Evolutionary conservation across 371 early-diverging fungal species (phyloP), one percentile per base, ranked within the genome.

Genomic region (Batrachochytrium dendrobatidis): DNA sequence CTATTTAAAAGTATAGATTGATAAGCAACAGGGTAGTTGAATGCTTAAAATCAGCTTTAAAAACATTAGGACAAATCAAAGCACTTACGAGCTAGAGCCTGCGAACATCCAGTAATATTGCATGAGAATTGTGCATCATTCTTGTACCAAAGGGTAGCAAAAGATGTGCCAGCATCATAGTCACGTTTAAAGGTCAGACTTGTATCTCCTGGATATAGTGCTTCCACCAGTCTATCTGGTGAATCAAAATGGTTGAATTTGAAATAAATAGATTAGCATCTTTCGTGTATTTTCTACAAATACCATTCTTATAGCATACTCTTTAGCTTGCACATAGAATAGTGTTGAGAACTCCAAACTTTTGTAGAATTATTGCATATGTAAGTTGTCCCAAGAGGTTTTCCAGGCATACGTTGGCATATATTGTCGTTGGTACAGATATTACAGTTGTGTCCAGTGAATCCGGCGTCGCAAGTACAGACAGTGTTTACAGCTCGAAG

Each of bases 391-490:
- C 49, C 49, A 18, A 48, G 12, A 7, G 49, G 49, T 48, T 29
- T 22, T 12, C 49, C 49, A 29, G 49, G 49, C 22, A 24, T 18
- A 8, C 12, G 12, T 8, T 22, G 25, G 29, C 49, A 48, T 29
- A 48, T 29, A 48, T 48, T 29, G 24, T 48, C n/a, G 12, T 29
- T 6, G 7, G 8, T 48, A 18, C 49, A 48, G 24, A 48, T 29
- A 29, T 48, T 48, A 29, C 49, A 48, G 49, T 48, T 48, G 8
- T 22, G 6, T 12, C 49, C 49, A 24, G 49, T 48, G 49, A 48
- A 48, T 18, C 49, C 49, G n/a, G 22, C 49, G 49, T 22, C 49
- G 24, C 49, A 48, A 12, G 49, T 48, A 29, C 49, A 48, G 24
- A 6, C n/a, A 25, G 49, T 24, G 49, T 24, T 24, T 48, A 29